These are phyloP conservation scores for Thelonectria discophora DNA, from an alignment of 2,329 filamentous ascomycete species.

Conservation along the genomic window DNA sequence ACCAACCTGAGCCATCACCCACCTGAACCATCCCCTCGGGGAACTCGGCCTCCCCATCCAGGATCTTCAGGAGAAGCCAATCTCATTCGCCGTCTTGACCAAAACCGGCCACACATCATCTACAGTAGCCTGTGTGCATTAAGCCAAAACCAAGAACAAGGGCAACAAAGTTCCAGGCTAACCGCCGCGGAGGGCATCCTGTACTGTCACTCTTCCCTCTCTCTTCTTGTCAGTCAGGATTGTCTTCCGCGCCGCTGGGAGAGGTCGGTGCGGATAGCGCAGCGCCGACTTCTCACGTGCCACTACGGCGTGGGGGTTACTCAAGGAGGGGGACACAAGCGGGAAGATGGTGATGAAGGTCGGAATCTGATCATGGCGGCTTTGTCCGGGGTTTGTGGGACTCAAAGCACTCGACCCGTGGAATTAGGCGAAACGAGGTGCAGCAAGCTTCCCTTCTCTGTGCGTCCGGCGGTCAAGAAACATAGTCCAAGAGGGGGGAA, in stretches of 20 bases:
- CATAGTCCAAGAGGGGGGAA: too few relatives aligned
- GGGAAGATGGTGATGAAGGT: not conserved
- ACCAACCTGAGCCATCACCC: too few relatives aligned
- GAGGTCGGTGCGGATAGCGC: conserved; percentile 29
- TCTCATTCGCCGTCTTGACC: conserved; percentile 14
- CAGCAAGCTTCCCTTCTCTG: not conserved
- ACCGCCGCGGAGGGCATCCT: not conserved
- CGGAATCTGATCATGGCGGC: conserved; percentile 7
- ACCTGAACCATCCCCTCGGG: not conserved
- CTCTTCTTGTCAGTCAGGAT: not conserved
- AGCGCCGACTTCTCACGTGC: conserved; percentile 37
- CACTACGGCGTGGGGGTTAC: conserved; percentile 33
- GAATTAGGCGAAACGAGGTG: not conserved
- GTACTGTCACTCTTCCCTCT: too few relatives aligned
- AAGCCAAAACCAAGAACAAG: not conserved
- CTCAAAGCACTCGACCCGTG: not conserved
- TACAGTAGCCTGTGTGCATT: too few relatives aligned
- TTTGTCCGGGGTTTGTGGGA: conserved; percentile 1
- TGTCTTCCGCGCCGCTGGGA: not conserved
- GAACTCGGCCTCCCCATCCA: not conserved
- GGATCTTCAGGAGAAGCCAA: conserved; percentile 16
- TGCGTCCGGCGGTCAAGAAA: conserved; percentile 13
- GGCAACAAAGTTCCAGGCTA: conserved; percentile 6
- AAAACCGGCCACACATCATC: not conserved
- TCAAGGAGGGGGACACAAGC: not conserved